These are phyloP conservation scores for Dioscorea zingiberensis DNA, from an alignment of 106 monocot genomes.

Conservation along the genomic window DNA sequence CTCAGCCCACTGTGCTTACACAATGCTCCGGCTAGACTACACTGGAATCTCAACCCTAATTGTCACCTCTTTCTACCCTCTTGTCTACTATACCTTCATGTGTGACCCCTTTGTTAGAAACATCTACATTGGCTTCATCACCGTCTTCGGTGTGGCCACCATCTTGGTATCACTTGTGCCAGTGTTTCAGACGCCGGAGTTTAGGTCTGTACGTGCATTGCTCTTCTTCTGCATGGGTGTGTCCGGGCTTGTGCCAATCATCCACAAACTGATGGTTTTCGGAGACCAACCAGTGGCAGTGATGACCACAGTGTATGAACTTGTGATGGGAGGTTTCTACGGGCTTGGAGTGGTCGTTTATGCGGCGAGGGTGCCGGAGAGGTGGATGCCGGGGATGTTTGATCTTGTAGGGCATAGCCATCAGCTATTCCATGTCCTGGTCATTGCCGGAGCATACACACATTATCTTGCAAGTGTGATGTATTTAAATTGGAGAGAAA, in stretches of 20 bases:
- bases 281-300: constrained; percentile 26
- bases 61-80: constrained; percentile 18
- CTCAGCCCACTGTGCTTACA: constrained; percentile 5
- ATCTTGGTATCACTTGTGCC: constrained; percentile 23
- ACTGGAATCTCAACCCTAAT: constrained; percentile 13
- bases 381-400: constrained; percentile 47
- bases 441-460: constrained; percentile 40
- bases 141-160: constrained; percentile 3
- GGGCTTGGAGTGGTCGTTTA: constrained; percentile 34
- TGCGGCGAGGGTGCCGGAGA: constrained; percentile 31
- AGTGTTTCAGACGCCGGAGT: constrained; percentile 21
- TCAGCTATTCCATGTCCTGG: constrained; percentile 38
- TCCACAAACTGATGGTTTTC: constrained; percentile 29
- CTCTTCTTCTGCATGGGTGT: constrained; percentile 36
- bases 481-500: constrained; percentile 35
- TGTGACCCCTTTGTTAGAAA: constrained; percentile 6
- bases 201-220: constrained; percentile 10
- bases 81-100: constrained; percentile 11
- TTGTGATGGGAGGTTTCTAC: constrained; percentile 25
- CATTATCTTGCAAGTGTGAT: constrained; percentile 28
- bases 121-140: constrained; percentile 11
- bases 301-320: constrained; percentile 22
- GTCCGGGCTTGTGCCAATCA: constrained; percentile 34
- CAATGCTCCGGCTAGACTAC: constrained; percentile 16
- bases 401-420: constrained; percentile 44